Conservation (phyloP, 805 yeast genomes). For the Ogataea paradorogensis region DNA sequence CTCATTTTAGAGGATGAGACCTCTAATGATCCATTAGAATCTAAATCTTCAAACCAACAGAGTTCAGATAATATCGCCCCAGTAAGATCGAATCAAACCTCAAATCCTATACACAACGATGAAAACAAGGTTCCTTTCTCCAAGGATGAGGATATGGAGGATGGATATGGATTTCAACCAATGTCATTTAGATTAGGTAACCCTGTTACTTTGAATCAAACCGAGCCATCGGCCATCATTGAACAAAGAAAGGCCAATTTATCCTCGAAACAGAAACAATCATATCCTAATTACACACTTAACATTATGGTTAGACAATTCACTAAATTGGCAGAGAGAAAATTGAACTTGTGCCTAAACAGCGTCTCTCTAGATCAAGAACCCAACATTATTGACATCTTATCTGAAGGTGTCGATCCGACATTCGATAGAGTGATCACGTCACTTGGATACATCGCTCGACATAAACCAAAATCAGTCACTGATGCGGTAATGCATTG, state of each 20-base stretch:
- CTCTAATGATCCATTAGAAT: too few relatives aligned
- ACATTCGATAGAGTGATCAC: constrained; percentile 81
- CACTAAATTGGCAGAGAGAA: constrained; percentile 89
- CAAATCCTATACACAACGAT: not conserved
- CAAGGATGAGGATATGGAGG: constrained; percentile 10
- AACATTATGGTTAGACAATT: constrained; percentile 95
- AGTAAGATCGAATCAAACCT: not conserved
- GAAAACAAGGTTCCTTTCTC: not conserved
- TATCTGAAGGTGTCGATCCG: constrained; percentile 84
- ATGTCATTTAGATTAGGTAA: constrained; percentile 28
- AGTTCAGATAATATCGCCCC: not conserved
- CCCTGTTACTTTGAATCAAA: constrained; percentile 10
- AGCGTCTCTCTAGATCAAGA: constrained; percentile 64
- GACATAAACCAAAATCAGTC: constrained; percentile 88
- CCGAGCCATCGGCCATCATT: constrained; percentile 15
- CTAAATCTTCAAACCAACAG: not conserved
- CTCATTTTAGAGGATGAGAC: constrained; percentile 5
- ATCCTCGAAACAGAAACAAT: constrained; percentile 47
- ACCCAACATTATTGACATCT: constrained; percentile 72
- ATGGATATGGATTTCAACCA: constrained; percentile 26
- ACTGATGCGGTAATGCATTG: constrained; percentile 98
- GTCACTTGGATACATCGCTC: constrained; percentile 87
- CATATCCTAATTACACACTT: constrained; percentile 75
- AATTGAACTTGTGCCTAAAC: constrained; percentile 67
- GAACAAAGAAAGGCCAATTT: constrained; percentile 52